These are phyloP conservation scores for Solanum sejunctum DNA, from an alignment of 257 asterid genomes.

Conservation along the genomic window DNA sequence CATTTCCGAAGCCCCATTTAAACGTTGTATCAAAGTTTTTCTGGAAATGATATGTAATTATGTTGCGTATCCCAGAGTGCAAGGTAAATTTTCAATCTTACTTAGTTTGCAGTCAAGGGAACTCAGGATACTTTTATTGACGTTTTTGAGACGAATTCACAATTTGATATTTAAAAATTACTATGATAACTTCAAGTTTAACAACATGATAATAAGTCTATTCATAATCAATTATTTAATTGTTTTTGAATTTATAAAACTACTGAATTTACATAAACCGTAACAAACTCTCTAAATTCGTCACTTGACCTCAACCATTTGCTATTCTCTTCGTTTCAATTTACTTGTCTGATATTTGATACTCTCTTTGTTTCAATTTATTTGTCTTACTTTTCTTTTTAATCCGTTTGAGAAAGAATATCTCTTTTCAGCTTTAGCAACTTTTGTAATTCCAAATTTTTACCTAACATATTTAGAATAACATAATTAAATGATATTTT, in stretches of 20 bases:
- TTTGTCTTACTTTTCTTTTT: too few species aligned
- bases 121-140: background rate
- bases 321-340: background rate
- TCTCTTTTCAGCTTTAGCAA: too few species aligned
- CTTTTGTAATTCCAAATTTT: too few species aligned
- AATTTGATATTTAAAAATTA: background rate
- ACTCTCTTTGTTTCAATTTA: fast-evolving
- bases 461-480: too few species aligned
- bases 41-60: background rate
- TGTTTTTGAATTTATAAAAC: background rate
- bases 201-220: background rate
- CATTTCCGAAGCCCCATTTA: background rate
- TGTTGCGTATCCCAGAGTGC: background rate
- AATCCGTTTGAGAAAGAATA: too few species aligned
- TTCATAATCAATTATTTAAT: background rate
- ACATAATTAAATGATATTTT: too few species aligned
- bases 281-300: background rate
- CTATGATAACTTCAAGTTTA: background rate
- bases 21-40: background rate
- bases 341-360: background rate
- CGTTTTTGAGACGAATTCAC: background rate
- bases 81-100: background rate
- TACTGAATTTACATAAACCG: background rate
- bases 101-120: background rate
- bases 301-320: background rate